These are phyloP conservation scores for Schizopora paradoxa DNA, from an alignment of 1,284 basidiomycete genomes.

Conservation along the genomic window DNA sequence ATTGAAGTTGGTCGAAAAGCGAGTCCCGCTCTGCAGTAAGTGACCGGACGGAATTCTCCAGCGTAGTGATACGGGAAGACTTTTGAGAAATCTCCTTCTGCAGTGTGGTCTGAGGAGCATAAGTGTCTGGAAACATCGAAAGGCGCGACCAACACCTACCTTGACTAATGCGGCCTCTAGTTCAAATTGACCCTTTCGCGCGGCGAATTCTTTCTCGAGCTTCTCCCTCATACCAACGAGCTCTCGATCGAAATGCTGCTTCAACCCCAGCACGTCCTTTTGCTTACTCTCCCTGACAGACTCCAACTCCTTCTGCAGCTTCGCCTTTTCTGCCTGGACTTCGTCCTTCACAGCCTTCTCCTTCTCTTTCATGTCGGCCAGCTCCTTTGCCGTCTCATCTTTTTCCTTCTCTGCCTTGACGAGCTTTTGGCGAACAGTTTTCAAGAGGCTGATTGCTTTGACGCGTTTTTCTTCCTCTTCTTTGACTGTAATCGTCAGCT, in stretches of 20 bases:
- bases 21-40: constrained; percentile 68
- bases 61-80: constrained; percentile 55
- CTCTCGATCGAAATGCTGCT: constrained; percentile 76
- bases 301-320: constrained; percentile 56
- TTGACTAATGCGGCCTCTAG: constrained; percentile 70
- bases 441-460: constrained; percentile 87
- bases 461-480: constrained; percentile 94
- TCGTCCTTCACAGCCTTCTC: constrained; percentile 58
- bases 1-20: constrained; percentile 80
- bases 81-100: constrained; percentile 63
- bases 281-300: constrained; percentile 62
- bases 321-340: constrained; percentile 55
- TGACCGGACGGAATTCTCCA: constrained; percentile 66
- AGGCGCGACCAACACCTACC: constrained; percentile 39
- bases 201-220: constrained; percentile 67
- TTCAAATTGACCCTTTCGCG: constrained; percentile 68
- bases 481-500: constrained; percentile 59
- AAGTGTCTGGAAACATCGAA: not conserved
- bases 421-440: constrained; percentile 88
- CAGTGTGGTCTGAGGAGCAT: constrained; percentile 52
- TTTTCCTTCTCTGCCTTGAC: constrained; percentile 90
- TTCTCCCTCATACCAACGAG: constrained; percentile 54
- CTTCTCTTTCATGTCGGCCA: constrained; percentile 45
- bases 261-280: constrained; percentile 58
- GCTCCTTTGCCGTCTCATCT: constrained; percentile 68